Evolutionary conservation across 2,329 filamentous ascomycete species (phyloP), one percentile per base, ranked within the genome.

Genomic region (Calonectria pseudoturangicola): DNA sequence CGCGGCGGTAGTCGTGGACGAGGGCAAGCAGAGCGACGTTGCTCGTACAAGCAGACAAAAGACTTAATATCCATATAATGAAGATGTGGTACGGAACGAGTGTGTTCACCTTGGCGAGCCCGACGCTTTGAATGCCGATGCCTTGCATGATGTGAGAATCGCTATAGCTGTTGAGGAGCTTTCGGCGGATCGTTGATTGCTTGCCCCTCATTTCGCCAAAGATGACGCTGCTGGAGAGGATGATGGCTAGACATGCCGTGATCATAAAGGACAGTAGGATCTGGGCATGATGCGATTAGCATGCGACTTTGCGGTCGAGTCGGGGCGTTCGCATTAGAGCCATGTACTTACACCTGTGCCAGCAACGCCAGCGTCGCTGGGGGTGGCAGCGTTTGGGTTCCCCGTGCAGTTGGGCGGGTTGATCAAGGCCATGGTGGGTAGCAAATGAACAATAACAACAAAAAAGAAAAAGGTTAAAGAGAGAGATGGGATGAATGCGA

Each of bases 31-130:
- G 84, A 0, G 91, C 91, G 5, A 90, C 87, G 71, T 93, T 91
- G 81, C 93, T 92, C 3, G 92, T 92, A 90, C 74, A 91, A 93
- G 18, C 91, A 91, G 9, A 93, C 85, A 15, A 93, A 83, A 0
- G 90, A 91, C 2, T 36, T 36, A 93, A 84, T 85, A 93, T 92
- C 92, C 92, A 93, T 75, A 93, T 89, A 68, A 93, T 88, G 84
- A 93, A 93, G 84, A 93, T 93, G 82, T 94, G 92, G 80, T 94
- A 94, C 0, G 91, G 88, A 0, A 92, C 87, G 80, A 93, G 88
- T 6, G 85, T 85, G 56, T 87, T 83, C 79, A 90, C 88, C 79
- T 91, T 91, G 5, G 89, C 89, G 1, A 94, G 87, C 0, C 89
- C 92, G 28, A 93, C 87, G 70, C 86, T 87, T 80, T 93, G 92